Base-by-base conservation (phyloP, 331 rosid species). In the Stylosanthes scabra region DNA sequence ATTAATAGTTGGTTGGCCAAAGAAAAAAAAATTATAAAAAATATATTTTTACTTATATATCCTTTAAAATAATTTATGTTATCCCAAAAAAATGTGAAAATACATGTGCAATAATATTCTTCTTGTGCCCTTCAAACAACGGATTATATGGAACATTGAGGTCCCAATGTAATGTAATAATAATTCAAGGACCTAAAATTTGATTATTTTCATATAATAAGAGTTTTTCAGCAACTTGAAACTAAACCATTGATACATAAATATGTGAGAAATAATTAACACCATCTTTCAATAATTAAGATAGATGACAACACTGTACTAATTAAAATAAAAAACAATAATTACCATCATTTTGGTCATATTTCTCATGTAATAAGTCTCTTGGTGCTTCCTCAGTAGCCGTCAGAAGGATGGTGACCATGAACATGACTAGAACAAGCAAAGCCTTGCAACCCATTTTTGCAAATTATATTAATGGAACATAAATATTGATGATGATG, bases 401-500 rank as follows among this genome's bases (percentile, higher is more conserved):
- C 11, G 64, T 71, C 12, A 63, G 11, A 34, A 71, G 62, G 13
- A 64, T 46, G 11, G 77, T 45, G 11, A 66, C 63, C 68, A 71
- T 44, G 68, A 78, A 46, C 63, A 71, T 7, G 34, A 16, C 15
- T 31, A 64, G 49, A 56, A 71, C 41, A 46, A 64, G 68, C 6
- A 63, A 57, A 37, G 34, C 63, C 55, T 78, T 78, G 63, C 28
- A 71, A 64, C 58, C 70, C 82, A 78, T 78, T 63, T 78, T 71
- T 8, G 5, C 10, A 67, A 67, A 3, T 31, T n/a, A 3, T 5
- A 31, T 31, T 31, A 5, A 31, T 31, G 3, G 5, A 31, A 31
- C 37, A 5, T 31, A 50, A 50, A 6, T 31, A 31, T 31, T 52
- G 3, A 41, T 47, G 45, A 64, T 11, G 7, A 55, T 54, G 59